phyloP scores from a whole-genome alignment of 169 alveolate genomes.

The Babesia divergens region DNA sequence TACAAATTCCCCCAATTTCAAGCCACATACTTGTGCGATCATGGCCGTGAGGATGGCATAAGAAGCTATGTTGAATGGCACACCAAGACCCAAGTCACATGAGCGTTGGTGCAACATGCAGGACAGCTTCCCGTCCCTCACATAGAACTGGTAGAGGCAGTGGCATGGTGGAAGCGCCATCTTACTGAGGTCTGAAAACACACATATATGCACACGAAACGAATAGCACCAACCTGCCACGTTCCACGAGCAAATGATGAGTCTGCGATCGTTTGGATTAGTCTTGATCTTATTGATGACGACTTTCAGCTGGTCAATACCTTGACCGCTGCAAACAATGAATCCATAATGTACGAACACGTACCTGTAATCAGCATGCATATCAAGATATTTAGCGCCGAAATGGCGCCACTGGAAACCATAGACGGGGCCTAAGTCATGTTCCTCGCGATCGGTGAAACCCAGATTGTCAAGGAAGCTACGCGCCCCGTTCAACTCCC shows the following conservation, averaged over 20 bases:
- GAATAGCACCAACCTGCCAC: slow-evolving; percentile 74
- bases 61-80: slow-evolving; percentile 97
- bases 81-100: slow-evolving; percentile 97
- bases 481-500: slow-evolving; percentile 98
- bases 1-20: slow-evolving; percentile 89
- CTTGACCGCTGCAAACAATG: slow-evolving; percentile 76
- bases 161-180: slow-evolving; percentile 99
- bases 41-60: slow-evolving; percentile 93
- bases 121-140: slow-evolving; percentile 85
- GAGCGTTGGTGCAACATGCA: slow-evolving; percentile 96
- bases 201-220: neutral
- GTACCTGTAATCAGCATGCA: slow-evolving; percentile 84
- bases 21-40: slow-evolving; percentile 92
- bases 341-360: neutral
- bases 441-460: slow-evolving; percentile 90
- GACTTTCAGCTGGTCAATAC: slow-evolving; percentile 90
- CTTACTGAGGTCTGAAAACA: slow-evolving; percentile 75
- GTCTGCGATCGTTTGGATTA: slow-evolving; percentile 92
- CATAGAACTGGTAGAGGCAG: slow-evolving; percentile 93
- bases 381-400: slow-evolving; percentile 90
- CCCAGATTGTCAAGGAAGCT: slow-evolving; percentile 92
- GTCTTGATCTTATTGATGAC: slow-evolving; percentile 85
- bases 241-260: slow-evolving; percentile 95
- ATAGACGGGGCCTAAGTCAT: slow-evolving; percentile 96
- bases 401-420: slow-evolving; percentile 98